A percentile compares a stretch with the other conserved stretches of the same genome.
Evolutionary conservation across 139 green algal species (phyloP).

Genomic region (Tetraselmis striata): DNA sequence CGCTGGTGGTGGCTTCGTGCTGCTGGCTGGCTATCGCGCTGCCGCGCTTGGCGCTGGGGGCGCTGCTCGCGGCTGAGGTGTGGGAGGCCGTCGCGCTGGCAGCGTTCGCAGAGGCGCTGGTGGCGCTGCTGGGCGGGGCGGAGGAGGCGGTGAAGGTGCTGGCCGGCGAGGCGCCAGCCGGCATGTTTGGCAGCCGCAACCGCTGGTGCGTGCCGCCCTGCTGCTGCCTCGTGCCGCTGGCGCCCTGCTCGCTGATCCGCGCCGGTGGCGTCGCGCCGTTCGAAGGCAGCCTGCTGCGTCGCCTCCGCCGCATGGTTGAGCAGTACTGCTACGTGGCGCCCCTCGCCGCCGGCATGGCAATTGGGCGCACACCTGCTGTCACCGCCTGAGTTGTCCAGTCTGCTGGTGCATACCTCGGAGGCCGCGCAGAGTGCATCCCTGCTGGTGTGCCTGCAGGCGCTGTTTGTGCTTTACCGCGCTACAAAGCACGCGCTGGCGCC

Average conservation of each 20-base stretch:
- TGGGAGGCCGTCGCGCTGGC: not conserved
- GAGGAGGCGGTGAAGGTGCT: not conserved
- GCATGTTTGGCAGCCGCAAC: not conserved
- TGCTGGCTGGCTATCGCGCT: not conserved
- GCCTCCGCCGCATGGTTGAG: not conserved
- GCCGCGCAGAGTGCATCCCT: not conserved
- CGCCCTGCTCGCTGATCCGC: not conserved
- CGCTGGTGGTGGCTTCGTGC: not conserved
- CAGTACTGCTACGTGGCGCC: not conserved
- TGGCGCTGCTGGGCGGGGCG: not conserved
- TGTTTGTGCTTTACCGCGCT: not conserved
- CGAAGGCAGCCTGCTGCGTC: not conserved
- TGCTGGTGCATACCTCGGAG: not conserved
- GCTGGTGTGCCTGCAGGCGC: not conserved
- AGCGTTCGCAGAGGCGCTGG: not conserved
- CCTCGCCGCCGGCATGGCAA: not conserved
- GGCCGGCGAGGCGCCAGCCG: not conserved
- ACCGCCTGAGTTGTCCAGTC: no score
- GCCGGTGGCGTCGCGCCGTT: not conserved
- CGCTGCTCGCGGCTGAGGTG: not conserved
- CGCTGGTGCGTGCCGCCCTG: not conserved
- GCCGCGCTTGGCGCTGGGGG: not conserved
- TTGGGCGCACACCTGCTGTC: not conserved
- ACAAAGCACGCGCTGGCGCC: not conserved
- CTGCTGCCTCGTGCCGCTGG: not conserved